Evolutionary conservation across 1,139 yeast species (phyloP).

Genomic region (Debaryomyces coudertii): DNA sequence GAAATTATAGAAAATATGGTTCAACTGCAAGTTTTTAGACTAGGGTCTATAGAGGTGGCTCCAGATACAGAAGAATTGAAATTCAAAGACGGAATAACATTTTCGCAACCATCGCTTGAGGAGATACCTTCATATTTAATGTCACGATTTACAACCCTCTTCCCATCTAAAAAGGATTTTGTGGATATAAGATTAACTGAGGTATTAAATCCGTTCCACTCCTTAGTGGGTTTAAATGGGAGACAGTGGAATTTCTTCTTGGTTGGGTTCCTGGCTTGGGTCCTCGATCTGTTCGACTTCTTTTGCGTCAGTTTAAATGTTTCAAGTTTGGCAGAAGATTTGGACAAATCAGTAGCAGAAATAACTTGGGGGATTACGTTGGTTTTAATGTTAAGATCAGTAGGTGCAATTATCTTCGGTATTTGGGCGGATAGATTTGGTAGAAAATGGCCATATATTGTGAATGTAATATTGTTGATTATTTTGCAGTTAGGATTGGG

Average conservation of each 20-base stretch:
- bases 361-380: constrained; percentile 50
- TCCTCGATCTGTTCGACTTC: constrained; percentile 49
- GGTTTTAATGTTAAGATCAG: constrained; percentile 48
- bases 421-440: constrained; percentile 42
- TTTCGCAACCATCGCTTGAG: too few species aligned
- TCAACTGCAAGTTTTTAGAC: too few species aligned
- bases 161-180: constrained; percentile 7
- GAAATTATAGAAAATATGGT: too few species aligned
- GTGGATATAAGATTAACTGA: not conserved
- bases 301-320: constrained; percentile 42
- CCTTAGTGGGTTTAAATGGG: constrained; percentile 31
- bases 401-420: constrained; percentile 46
- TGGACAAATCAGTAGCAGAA: constrained; percentile 30
- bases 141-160: constrained; percentile 9
- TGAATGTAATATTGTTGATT: constrained; percentile 33
- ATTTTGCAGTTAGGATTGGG: constrained; percentile 46
- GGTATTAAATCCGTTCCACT: constrained; percentile 15
- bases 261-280: constrained; percentile 43
- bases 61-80: too few species aligned
- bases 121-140: not conserved
- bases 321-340: constrained; percentile 31
- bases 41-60: too few species aligned
- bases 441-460: constrained; percentile 42
- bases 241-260: constrained; percentile 42
- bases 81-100: too few species aligned